Base-by-base conservation (phyloP, 1,284 basidiomycete species). In the Porodaedalea pini region DNA sequence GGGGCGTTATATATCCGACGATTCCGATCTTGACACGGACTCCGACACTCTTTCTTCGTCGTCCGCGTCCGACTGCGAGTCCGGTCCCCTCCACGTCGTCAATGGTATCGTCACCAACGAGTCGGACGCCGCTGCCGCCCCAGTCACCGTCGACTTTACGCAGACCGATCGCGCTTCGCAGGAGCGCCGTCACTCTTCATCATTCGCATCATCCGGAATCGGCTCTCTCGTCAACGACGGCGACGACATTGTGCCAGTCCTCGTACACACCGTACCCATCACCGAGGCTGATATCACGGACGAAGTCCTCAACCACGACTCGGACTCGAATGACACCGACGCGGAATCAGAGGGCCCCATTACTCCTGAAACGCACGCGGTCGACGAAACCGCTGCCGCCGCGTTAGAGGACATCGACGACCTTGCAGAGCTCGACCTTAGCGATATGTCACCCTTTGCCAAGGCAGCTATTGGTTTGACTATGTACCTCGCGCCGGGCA, bases 281-380 rank as follows among this genome's bases (percentile, higher is more conserved):
- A 6, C 32, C 32, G 32, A 31, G n/a, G 27, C 23, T 15, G 45
- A 47, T 31, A 31, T 47, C 25, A 31, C 45, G 45, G 25, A 32
- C 15, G 45, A 27, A 4, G 13, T 34, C 32, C 36, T 8, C n/a
- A 40, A 39, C 39, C 40, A 36, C 27, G 54, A 51, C 10, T 19
- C 23, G 7, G 23, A 39, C 23, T 47, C 37, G 13, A 11, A 8
- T 29, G 41, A 54, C 17, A 15, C 15, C 21, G 51, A 54, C 25
- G 19, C n/a, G 0, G 58, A 51, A n/a, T 50, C 53, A 19, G 48
- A 56, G 2, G 54, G 31, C 4, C 53, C 58, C 5, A 37, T 51
- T 27, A 59, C 58, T n/a, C 58, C 58, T 27, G 40, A 55, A 31
- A 55, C 32, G 11, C 40, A 51, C 15, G 25, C 58, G 6, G 29